A percentile compares a stretch with the other conserved stretches of the same genome.
Conservation (phyloP, 83 land plant genomes). For the Picea engelmannii region DNA sequence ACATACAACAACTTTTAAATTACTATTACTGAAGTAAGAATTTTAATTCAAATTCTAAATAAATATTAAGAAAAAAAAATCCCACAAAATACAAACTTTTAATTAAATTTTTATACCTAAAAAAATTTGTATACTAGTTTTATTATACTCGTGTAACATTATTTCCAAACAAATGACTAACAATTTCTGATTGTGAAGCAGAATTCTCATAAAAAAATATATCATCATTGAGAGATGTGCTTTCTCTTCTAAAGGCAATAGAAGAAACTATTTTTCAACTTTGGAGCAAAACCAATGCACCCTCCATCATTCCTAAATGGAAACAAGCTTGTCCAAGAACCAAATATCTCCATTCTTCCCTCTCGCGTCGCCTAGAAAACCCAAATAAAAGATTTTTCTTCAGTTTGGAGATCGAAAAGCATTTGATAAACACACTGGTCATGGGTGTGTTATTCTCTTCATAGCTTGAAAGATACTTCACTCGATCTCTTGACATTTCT, state of each 20-base stretch:
- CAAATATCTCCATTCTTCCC: slow-evolving; percentile 70
- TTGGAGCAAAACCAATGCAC: slow-evolving; percentile 75
- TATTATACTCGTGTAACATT: neutral
- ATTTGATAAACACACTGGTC: slow-evolving; percentile 25
- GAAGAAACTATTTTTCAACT: slow-evolving; percentile 67
- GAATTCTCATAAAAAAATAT: slow-evolving; percentile 36
- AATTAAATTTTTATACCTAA: too few species aligned
- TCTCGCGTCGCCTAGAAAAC: slow-evolving; percentile 31
- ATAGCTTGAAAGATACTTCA: slow-evolving; percentile 28
- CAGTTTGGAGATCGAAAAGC: slow-evolving; percentile 65
- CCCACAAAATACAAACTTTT: too few species aligned
- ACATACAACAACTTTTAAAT: too few species aligned
- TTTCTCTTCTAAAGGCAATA: slow-evolving; percentile 68
- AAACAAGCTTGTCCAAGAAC: slow-evolving; percentile 77
- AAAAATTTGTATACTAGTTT: too few species aligned
- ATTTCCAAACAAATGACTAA: slow-evolving; percentile 53
- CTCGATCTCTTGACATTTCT: slow-evolving; percentile 28
- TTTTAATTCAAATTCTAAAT: too few species aligned
- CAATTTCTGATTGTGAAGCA: slow-evolving; percentile 30
- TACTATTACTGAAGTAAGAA: too few species aligned
- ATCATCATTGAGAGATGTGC: slow-evolving; percentile 45
- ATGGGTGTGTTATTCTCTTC: slow-evolving; percentile 7
- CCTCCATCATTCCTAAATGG: slow-evolving; percentile 85
- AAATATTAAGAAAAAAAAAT: too few species aligned
- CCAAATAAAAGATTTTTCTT: slow-evolving; percentile 58